phyloP scores from a whole-genome alignment of 345 rosid genomes.

The Luvunga scandens region DNA sequence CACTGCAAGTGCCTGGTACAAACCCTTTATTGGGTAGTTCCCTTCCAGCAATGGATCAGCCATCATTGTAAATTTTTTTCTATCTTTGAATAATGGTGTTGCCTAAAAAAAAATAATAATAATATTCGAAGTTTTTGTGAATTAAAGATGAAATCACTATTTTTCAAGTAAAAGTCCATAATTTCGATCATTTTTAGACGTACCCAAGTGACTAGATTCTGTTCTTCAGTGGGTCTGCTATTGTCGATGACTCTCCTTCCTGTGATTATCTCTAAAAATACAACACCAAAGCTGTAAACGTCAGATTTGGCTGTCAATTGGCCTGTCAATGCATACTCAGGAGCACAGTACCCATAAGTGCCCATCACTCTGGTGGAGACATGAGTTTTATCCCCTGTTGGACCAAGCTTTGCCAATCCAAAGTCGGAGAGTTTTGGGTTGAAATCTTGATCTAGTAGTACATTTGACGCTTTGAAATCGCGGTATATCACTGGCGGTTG shows the following conservation, averaged over 20 bases:
- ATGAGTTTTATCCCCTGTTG: slow-evolving; percentile 62
- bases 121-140: too few relatives aligned
- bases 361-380: slow-evolving; percentile 92
- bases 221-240: slow-evolving; percentile 58
- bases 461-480: slow-evolving; percentile 73
- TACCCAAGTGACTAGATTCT: slow-evolving; percentile 74
- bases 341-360: slow-evolving; percentile 81
- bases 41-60: slow-evolving; percentile 70
- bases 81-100: slow-evolving; percentile 63
- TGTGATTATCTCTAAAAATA: slow-evolving; percentile 73
- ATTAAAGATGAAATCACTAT: too few relatives aligned
- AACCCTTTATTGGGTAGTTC: slow-evolving; percentile 51
- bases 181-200: background rate
- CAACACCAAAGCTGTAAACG: slow-evolving; percentile 85
- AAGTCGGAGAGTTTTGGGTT: slow-evolving; percentile 79
- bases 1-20: slow-evolving; percentile 76
- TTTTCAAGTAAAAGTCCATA: too few relatives aligned
- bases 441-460: slow-evolving; percentile 59
- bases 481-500: slow-evolving; percentile 78
- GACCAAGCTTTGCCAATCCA: slow-evolving; percentile 83
- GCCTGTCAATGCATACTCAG: slow-evolving; percentile 72
- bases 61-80: slow-evolving; percentile 57
- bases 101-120: slow-evolving; percentile 41
- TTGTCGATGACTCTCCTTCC: slow-evolving; percentile 79
- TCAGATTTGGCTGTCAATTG: slow-evolving; percentile 69